Evolutionary conservation across 768 basidiomycete genomes (phyloP), one percentile per base, ranked within the genome.

Genomic region (Arthromyces matolae): DNA sequence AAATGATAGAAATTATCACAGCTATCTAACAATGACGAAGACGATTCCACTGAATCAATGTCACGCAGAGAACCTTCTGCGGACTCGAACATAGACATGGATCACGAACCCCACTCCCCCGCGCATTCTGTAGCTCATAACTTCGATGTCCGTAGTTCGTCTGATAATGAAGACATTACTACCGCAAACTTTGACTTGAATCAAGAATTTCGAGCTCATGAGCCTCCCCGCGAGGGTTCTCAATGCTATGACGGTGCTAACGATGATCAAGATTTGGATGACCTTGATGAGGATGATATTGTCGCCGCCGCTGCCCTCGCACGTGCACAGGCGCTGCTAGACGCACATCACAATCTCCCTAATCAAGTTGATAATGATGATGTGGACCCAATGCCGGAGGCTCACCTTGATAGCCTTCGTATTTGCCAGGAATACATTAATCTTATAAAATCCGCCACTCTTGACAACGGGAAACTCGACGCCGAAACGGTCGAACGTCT

Each of bases 341-440:
- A 31, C 14, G 29, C 29, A 8, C 14, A 31, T 31, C 8, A 31
- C 29, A 31, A 14, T 31, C 8, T 8, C 29, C 14, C 29, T 14
- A 31, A 18, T 7, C 34, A 36, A 13, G 34, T 18, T 8, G 34
- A 9, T 7, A 6, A 18, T 7, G 8, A 8, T 13, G 34, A 36
- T 36, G 16, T 9, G 16, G 8, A 8, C 8, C 34, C 16, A 9
- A 18, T 27, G 9, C 39, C 39, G 9, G 4, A 24, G 24, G 39
- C 39, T 25, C 16, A 25, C 39, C 6, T 40, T 16, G 14, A 40
- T 4, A 7, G 13, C 39, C 24, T 49, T 25, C 13, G 41, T 16
- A 43, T 48, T 20, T 19, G 35, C 2, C 52, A 50, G 27, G 18
- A 53, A 42, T 56, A 42, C 31, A 53, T 56, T 36, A 16, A 35